Base-by-base conservation (phyloP, 2,329 filamentous ascomycete genomes). In the Thermothelomyces thermophilus region DNA sequence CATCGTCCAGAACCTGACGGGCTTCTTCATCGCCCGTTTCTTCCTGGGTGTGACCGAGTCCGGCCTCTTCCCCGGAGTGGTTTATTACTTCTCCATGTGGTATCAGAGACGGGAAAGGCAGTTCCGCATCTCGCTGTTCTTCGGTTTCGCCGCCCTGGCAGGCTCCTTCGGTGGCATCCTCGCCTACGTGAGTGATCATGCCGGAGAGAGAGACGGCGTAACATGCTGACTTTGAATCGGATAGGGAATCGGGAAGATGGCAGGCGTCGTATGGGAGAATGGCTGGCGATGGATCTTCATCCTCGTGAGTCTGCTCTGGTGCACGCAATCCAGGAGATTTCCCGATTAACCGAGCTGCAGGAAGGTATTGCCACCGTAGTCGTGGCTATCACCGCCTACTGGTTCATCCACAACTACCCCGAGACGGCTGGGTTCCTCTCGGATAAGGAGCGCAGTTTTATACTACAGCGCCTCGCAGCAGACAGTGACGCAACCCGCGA, bases 401-500 rank as follows among this genome's bases (percentile, higher is more conserved):
- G 73, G 62, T 81, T 85, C 63, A 77, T 86, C n/a, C 73, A 82
- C 46, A 83, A 86, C 64, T 84, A 83, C 49, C 82, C 82, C 0
- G 69, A 73, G 30, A 82, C 73, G 0, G 77, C 81, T 3, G 70
- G 69, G 2, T 84, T 84, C 55, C 67, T 85, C 9, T 73, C 68
- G 0, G 68, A 76, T 7, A 67, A 66, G 4, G 79, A 83, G 58
- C 71, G 81, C 1, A 66, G 70, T 0, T 80, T 76, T 50, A 76
- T 89, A 42, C 74, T 79, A 19, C 71, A 75, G 9, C 79, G 86
- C 0, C 72, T 90, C 0, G 79, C 80, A 9, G 73, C 75, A 5
- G 84, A 90, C 57, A 82, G 77, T 54, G 85, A 90, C 60, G 80
- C 84, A 0, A 87, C 80, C 0, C 76, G 82, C 5, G 70, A 83